Percentiles rank a stretch among this genome's conserved stretches.
Evolutionary conservation across 2,329 filamentous ascomycete genomes (phyloP).

Genomic region (Paraphoma chrysanthemicola): DNA sequence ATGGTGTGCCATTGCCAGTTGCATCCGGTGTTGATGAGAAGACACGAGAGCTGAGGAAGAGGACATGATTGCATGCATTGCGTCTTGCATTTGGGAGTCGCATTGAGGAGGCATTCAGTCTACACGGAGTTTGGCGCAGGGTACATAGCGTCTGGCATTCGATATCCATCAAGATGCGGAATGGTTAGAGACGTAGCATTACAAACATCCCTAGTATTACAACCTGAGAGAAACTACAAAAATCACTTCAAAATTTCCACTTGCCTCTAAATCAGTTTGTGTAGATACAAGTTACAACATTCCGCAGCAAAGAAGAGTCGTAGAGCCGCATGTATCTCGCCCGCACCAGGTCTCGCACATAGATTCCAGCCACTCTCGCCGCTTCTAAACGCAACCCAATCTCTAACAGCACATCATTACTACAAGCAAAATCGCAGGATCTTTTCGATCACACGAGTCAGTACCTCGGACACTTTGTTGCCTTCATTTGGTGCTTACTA

Average conservation of each 20-base stretch:
- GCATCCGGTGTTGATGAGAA: slow-evolving; percentile 23
- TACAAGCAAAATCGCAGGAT: too few species aligned
- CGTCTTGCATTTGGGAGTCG: too few species aligned
- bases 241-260: not conserved
- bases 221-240: not conserved
- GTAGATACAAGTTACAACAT: too few species aligned
- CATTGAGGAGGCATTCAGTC: too few species aligned
- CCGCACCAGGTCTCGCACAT: too few species aligned
- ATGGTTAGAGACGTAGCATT: not conserved
- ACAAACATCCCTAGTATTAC: not conserved
- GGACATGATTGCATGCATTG: slow-evolving; percentile 14
- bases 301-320: too few species aligned
- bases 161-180: not conserved
- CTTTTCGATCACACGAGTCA: not conserved
- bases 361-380: too few species aligned
- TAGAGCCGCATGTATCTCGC: too few species aligned
- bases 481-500: not conserved
- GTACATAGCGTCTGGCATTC: not conserved
- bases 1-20: slow-evolving; percentile 34
- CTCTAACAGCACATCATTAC: too few species aligned
- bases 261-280: too few species aligned
- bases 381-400: too few species aligned
- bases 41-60: slow-evolving; percentile 35
- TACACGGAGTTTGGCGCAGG: not conserved
- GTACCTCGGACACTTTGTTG: not conserved